A percentile compares a stretch with the other conserved stretches of the same genome.
phyloP scores from a whole-genome alignment of 352 stramenopile genomes.

The Globisporangium barbulae region DNA sequence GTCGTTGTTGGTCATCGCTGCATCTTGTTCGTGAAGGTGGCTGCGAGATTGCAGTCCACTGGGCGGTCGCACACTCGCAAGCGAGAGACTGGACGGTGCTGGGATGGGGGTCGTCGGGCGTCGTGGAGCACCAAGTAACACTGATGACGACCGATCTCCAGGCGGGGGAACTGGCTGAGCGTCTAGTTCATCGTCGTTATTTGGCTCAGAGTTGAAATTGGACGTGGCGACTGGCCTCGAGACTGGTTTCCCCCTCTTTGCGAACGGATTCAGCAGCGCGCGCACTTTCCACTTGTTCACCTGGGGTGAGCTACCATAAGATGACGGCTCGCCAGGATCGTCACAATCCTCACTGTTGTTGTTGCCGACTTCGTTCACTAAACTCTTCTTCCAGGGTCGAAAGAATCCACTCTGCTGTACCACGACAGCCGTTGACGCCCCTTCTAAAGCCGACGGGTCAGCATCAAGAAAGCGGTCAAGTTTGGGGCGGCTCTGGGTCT shows the following conservation, averaged over 20 bases:
- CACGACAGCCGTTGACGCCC: conserved; percentile 10
- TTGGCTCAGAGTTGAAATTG: conserved; percentile 3
- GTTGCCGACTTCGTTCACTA: conserved; percentile 16
- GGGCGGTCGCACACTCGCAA: not conserved
- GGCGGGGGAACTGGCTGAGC: not conserved
- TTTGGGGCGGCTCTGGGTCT: conserved; percentile 15
- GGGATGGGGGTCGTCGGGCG: conserved; percentile 15
- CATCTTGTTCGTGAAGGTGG: not conserved
- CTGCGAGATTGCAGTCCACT: not conserved
- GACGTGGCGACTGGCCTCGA: not conserved
- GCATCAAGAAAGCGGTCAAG: conserved; percentile 22
- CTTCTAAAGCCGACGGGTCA: not conserved
- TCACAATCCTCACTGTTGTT: conserved; percentile 17
- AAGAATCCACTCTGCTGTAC: conserved; percentile 41
- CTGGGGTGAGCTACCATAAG: not conserved
- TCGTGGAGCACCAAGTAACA: not conserved
- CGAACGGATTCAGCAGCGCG: conserved; percentile 66
- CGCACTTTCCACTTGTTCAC: conserved; percentile 76
- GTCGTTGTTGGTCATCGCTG: not conserved
- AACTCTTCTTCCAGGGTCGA: conserved; percentile 48
- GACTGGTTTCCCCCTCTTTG: conserved; percentile 27
- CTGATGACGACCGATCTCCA: not conserved
- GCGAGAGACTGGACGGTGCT: conserved; percentile 6
- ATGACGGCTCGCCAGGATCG: not conserved
- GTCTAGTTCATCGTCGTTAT: not conserved